Base-by-base conservation (phyloP, 129 eudicot species). In the Flaveria ramosissima region DNA sequence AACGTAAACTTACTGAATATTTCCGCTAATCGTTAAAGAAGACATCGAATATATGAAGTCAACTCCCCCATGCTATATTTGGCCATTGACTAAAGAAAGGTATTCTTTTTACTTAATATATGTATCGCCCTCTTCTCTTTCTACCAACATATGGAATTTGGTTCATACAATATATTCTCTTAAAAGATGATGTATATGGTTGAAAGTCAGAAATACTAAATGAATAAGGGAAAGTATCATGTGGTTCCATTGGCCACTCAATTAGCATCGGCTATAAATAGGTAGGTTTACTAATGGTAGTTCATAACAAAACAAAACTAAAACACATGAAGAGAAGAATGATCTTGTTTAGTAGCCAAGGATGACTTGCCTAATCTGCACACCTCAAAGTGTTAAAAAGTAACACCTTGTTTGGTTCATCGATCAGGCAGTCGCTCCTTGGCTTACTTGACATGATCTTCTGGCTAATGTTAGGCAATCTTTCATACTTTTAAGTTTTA, bases 271-370 rank as follows among this genome's bases (percentile, higher is more conserved):
- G 0, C 41, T 36, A 36, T 36, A 36, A 36, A 36, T 36, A 36
- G 41, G 41, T 6, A 0, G 6, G 41, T 36, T 36, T 5, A 36
- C 41, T 36, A 36, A 36, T 36, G 41, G 41, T 36, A 36, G 41
- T 36, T 5, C 41, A 6, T 7, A 36, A 36, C 36, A 4, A 36
- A 36, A 36, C 41, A 36, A 36, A 36, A 36, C 0, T 36, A 36
- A 36, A 36, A 36, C 52, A 77, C 74, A 77, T 77, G 74, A 77
- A 67, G 27, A 67, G 39, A 60, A 59, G 39, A 60, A 1, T 60
- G 11, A 8, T 76, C 55, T 71, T 56, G 72, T 78, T 78, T 78
- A 45, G 82, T 71, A 78, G 77, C 77, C 82, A 78, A 71, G 77
- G 82, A 78, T 78, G 72, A 63, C 66, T 78, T 78, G 82, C 77